phyloP scores from a whole-genome alignment of 164 flowering plant genomes.

The Amborella trichopoda region DNA sequence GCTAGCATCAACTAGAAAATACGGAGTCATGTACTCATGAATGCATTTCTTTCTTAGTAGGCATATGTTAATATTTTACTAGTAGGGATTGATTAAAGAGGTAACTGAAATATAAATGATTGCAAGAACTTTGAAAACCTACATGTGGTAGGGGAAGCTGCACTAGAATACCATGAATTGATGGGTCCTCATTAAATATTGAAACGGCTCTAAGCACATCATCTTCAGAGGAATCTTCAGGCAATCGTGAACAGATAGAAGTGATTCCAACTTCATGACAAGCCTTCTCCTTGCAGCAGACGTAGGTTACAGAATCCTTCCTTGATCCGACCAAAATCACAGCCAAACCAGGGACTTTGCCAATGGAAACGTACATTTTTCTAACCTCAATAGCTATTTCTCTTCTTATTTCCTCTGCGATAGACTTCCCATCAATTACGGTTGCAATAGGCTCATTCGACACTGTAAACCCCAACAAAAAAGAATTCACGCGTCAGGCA shows the following conservation, averaged over 20 bases:
- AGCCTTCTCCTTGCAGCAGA: conserved; percentile 62
- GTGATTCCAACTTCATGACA: conserved; percentile 77
- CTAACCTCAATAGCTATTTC: conserved; percentile 53
- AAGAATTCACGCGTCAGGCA: too few species aligned
- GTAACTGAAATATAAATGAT: too few species aligned
- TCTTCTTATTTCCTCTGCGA: conserved; percentile 60
- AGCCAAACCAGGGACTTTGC: conserved; percentile 75
- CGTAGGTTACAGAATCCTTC: conserved; percentile 68
- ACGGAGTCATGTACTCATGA: too few species aligned
- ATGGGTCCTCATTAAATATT: conserved; percentile 42
- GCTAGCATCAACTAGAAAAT: too few species aligned
- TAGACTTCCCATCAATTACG: conserved; percentile 56
- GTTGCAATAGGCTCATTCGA: conserved; percentile 23
- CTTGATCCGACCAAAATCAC: conserved; percentile 77
- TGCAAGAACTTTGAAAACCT: conserved; percentile 21
- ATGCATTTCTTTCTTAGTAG: too few species aligned
- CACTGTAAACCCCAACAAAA: too few species aligned
- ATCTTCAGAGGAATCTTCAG: conserved; percentile 46
- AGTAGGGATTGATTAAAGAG: too few species aligned
- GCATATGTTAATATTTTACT: too few species aligned
- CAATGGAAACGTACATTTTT: conserved; percentile 50
- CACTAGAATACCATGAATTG: conserved; percentile 84
- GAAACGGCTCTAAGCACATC: conserved; percentile 40
- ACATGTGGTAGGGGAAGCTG: conserved; percentile 96
- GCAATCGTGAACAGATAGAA: conserved; percentile 35